These are phyloP conservation scores for Helianthus tuberosus DNA, from an alignment of 129 eudicot genomes.

Conservation along the genomic window DNA sequence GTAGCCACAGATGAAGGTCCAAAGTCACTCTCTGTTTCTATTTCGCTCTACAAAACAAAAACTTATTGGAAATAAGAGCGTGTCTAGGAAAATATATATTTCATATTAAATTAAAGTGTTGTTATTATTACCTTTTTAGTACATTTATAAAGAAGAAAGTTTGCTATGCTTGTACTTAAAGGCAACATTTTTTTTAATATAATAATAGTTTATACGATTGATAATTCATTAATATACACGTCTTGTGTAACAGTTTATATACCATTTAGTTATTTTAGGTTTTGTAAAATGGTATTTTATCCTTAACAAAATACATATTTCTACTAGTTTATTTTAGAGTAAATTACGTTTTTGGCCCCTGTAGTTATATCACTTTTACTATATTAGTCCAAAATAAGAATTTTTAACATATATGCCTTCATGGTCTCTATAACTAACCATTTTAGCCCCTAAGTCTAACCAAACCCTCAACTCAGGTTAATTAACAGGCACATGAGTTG, in stretches of 20 bases:
- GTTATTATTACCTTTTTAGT: conserved; percentile 4
- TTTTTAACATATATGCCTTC: too few relatives aligned
- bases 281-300: too few relatives aligned
- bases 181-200: background rate
- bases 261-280: too few relatives aligned
- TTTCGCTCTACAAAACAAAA: conserved; percentile 31
- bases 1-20: conserved; percentile 24
- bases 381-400: too few relatives aligned
- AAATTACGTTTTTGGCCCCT: too few relatives aligned
- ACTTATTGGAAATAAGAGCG: conserved; percentile 5
- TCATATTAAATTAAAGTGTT: background rate
- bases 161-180: background rate
- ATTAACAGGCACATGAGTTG: too few relatives aligned
- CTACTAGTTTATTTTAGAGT: too few relatives aligned
- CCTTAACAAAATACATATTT: too few relatives aligned
- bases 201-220: background rate
- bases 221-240: background rate
- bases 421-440: too few relatives aligned
- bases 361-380: too few relatives aligned
- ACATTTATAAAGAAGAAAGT: background rate
- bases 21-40: conserved; percentile 32
- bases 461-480: too few relatives aligned
- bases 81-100: conserved; percentile 13
- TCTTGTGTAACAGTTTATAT: background rate
- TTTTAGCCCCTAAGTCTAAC: too few relatives aligned